Percentiles rank a stretch among this genome's conserved stretches.
These are phyloP conservation scores for Zasmidium cellare DNA, from an alignment of 2,329 filamentous ascomycete species.

Conservation along the genomic window DNA sequence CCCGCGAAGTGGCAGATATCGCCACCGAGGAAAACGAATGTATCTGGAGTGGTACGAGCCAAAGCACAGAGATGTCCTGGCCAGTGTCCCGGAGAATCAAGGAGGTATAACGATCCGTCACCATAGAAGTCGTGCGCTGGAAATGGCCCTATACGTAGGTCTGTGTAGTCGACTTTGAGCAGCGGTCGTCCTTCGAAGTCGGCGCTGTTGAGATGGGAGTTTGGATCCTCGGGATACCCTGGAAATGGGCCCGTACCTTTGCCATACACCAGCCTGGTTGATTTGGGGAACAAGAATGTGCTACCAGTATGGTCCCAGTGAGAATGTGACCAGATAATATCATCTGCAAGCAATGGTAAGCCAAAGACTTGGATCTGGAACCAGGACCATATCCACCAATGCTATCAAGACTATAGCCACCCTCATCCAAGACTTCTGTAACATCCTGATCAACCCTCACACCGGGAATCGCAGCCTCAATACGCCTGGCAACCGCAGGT, in stretches of 20 bases:
- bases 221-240: constrained; percentile 41
- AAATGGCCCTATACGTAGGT: constrained; percentile 41
- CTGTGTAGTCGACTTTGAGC: constrained; percentile 27
- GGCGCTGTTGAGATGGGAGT: constrained; percentile 36
- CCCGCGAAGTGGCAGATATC: constrained; percentile 37
- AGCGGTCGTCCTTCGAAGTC: constrained; percentile 39
- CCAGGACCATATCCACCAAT: not conserved
- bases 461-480: constrained; percentile 21
- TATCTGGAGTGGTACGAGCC: constrained; percentile 42
- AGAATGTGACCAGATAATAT: not conserved
- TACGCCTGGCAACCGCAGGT: constrained; percentile 21
- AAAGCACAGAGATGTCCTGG: constrained; percentile 49
- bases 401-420: not conserved
- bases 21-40: constrained; percentile 37
- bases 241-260: constrained; percentile 40
- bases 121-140: constrained; percentile 52
- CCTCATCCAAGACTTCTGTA: not conserved
- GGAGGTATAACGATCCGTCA: constrained; percentile 54
- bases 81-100: constrained; percentile 52
- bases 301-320: constrained; percentile 41
- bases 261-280: constrained; percentile 44
- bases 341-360: not conserved
- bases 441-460: not conserved
- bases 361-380: constrained; percentile 1
- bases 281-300: constrained; percentile 38